A percentile compares a stretch with the other conserved stretches of the same genome.
Evolutionary conservation across 2,329 filamentous ascomycete genomes (phyloP).

Genomic region (Lachnellula occidentalis): DNA sequence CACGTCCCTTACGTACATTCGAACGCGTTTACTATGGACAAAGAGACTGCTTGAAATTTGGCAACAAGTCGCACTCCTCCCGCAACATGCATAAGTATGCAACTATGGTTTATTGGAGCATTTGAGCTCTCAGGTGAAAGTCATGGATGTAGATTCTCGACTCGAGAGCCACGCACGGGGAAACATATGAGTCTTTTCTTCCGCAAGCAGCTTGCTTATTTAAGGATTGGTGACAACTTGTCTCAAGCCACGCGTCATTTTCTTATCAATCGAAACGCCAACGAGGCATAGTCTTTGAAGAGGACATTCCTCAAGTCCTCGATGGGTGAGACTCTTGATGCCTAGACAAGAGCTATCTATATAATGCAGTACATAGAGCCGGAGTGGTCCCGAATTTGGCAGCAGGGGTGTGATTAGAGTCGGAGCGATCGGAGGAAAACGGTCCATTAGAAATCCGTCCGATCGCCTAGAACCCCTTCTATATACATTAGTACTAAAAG

Average conservation of each 20-base stretch:
- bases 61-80: neutral
- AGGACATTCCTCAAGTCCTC: slow-evolving; percentile 4
- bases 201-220: neutral
- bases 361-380: no score
- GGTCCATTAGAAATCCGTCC: no score
- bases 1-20: neutral
- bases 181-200: neutral
- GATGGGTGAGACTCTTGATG: neutral
- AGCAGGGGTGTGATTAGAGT: no score
- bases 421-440: no score
- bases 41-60: slow-evolving; percentile 1
- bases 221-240: neutral
- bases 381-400: no score
- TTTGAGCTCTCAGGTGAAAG: neutral
- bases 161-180: neutral
- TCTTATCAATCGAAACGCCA: neutral
- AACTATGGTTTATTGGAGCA: neutral
- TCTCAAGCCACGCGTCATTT: slow-evolving; percentile 2
- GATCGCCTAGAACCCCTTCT: no score
- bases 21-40: neutral
- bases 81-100: slow-evolving; percentile 4
- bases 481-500: no score
- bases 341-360: neutral
- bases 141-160: neutral
- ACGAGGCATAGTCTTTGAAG: neutral